Percentiles rank a stretch among this genome's conserved stretches.
Conservation (phyloP, 1,284 basidiomycete species). For the Microbotryomycetes sp. region DNA sequence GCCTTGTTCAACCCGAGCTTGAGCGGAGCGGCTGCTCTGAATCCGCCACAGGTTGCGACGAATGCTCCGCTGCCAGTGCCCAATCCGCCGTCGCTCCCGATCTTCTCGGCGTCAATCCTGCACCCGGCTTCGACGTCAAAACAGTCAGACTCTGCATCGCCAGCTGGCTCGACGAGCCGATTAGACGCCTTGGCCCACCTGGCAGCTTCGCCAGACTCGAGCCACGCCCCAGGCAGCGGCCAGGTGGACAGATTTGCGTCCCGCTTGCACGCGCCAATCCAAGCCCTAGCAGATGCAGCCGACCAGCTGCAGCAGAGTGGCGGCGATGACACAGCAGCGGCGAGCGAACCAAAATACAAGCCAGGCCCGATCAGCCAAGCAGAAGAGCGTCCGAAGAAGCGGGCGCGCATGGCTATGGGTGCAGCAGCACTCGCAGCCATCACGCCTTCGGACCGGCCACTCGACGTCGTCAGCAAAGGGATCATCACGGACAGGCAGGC, state of each 20-base stretch:
- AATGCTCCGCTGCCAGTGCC: neutral
- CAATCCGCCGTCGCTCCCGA: neutral
- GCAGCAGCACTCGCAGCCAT: neutral
- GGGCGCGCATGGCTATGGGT: neutral
- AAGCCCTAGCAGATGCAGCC: conserved; percentile 10
- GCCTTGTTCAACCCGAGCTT: neutral
- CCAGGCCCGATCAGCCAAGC: neutral
- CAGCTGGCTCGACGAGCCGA: neutral
- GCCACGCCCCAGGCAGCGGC: neutral
- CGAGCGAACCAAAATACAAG: neutral
- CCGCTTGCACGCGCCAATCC: conserved; percentile 4
- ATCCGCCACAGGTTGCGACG: neutral
- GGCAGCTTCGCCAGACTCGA: conserved; percentile 8
- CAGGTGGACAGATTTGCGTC: conserved; percentile 10
- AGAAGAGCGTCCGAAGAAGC: neutral
- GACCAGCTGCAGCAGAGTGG: conserved; percentile 1
- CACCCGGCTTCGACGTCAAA: neutral
- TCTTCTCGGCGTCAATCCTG: neutral
- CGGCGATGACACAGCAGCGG: neutral
- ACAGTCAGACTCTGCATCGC: neutral
- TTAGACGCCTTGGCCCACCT: conserved; percentile 16
- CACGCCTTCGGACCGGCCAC: neutral
- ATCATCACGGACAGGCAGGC: conserved; percentile 28
- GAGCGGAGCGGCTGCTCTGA: too few relatives aligned
- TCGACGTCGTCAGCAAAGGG: conserved; percentile 11